Conservation (phyloP, 495 filamentous ascomycete species). For the Haplographium delicatum region DNA sequence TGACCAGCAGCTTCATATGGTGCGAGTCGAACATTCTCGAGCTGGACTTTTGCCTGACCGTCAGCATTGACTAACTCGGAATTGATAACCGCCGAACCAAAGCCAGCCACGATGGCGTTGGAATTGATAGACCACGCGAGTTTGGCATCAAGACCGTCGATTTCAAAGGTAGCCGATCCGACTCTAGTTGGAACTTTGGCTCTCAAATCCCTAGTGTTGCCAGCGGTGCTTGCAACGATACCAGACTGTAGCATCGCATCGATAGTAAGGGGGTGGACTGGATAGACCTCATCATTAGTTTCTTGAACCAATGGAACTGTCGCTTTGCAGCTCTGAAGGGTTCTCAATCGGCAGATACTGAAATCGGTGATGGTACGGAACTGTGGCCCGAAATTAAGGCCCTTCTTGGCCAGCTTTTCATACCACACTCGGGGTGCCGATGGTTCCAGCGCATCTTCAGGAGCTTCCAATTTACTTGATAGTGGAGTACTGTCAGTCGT, state of each 20-base stretch:
- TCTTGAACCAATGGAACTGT: neutral
- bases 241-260: neutral
- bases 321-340: neutral
- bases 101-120: too few relatives aligned
- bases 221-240: neutral
- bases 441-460: neutral
- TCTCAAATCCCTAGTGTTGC: too few relatives aligned
- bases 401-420: neutral
- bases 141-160: too few relatives aligned
- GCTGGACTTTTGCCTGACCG: too few relatives aligned
- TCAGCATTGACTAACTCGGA: too few relatives aligned
- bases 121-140: too few relatives aligned
- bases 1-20: too few relatives aligned
- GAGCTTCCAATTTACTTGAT: neutral
- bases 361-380: neutral
- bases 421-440: neutral
- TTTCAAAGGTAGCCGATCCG: too few relatives aligned
- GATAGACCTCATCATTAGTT: neutral
- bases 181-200: too few relatives aligned
- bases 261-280: neutral
- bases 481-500: too few relatives aligned
- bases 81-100: too few relatives aligned
- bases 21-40: too few relatives aligned
- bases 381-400: neutral
- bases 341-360: neutral